Evolutionary conservation across 352 stramenopile genomes (phyloP), one percentile per base, ranked within the genome.

Genomic region (Chrysophaeum taylorii): DNA sequence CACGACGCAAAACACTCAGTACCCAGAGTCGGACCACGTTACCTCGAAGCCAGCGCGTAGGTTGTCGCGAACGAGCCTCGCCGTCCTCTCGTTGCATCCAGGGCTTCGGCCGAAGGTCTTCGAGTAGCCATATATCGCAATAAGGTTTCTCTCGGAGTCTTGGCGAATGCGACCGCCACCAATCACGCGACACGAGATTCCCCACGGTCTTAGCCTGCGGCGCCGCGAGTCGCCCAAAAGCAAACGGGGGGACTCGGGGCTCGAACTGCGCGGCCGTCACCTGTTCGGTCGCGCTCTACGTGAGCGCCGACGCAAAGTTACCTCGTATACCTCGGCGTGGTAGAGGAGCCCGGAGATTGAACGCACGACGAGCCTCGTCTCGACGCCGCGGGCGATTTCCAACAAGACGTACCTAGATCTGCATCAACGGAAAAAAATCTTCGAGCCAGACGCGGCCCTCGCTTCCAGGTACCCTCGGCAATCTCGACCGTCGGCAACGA

Each of bases 361-460:
- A 2, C 57, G 57, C 2, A 66, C 57, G 57, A 66, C 45, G 27
- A 21, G 57, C 12, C 27, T 16, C 27, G 12, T 21, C 9, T n/a
- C 12, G 31, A 31, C 31, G 31, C 36, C 57, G 57, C 41, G 57
- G 23, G 23, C 31, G 31, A 27, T 38, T 25, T 66, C 57, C 33
- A 66, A 36, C 33, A 66, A 36, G 2, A 66, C 57, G 35, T 45
- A 66, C n/a, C n/a, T n/a, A n/a, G n/a, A n/a, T n/a, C n/a, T n/a
- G n/a, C n/a, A n/a, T n/a, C n/a, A n/a, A n/a, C n/a, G n/a, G n/a
- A n/a, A n/a, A n/a, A n/a, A n/a, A n/a, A n/a, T n/a, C n/a, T n/a
- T n/a, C n/a, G n/a, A n/a, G n/a, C n/a, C n/a, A n/a, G n/a, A n/a
- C n/a, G n/a, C n/a, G n/a, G n/a, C n/a, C n/a, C n/a, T n/a, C n/a